Evolutionary conservation across 306 rosid species (phyloP).

Genomic region (Lathyrus aphaca): DNA sequence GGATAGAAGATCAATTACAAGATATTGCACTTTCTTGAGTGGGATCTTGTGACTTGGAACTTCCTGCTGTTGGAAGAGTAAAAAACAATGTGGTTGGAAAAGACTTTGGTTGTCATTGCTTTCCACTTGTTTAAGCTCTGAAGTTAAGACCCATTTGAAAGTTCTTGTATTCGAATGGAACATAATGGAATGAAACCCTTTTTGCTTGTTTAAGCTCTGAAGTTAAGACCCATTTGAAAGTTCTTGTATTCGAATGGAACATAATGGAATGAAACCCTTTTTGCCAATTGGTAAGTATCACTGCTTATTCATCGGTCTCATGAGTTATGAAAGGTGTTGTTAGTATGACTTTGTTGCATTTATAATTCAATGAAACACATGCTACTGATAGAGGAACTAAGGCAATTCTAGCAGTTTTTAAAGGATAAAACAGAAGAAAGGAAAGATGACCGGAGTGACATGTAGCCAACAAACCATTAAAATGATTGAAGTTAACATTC

Average conservation of each 20-base stretch:
- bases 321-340: background rate
- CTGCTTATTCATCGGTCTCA: background rate
- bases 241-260: background rate
- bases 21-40: no score
- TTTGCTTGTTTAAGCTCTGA: no score
- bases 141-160: background rate
- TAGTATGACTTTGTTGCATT: background rate
- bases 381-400: background rate
- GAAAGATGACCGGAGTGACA: background rate
- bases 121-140: background rate
- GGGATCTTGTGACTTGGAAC: no score
- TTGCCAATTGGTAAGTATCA: background rate
- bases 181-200: background rate
- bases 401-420: background rate
- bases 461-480: background rate
- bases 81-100: background rate
- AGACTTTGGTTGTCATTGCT: background rate
- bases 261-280: background rate
- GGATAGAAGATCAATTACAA: no score
- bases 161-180: background rate
- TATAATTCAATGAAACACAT: background rate
- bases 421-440: constrained; percentile 3
- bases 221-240: background rate
- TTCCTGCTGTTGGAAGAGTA: no score
- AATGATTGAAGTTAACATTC: background rate